phyloP scores from a whole-genome alignment of 164 flowering plant genomes.

The Berberis vulgaris region DNA sequence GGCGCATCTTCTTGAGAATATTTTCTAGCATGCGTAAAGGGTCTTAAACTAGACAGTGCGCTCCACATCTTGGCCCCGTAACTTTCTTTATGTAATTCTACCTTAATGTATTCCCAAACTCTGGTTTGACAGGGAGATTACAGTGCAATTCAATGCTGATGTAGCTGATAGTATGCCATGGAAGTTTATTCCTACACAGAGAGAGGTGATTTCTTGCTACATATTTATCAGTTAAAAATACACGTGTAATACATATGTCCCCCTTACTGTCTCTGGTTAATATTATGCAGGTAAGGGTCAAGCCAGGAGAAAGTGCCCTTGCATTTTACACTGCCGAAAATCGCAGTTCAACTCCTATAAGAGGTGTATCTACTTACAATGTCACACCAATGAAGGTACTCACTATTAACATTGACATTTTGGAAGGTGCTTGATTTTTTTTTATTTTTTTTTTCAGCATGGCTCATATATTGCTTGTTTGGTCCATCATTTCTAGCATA shows the following conservation, averaged over 20 bases:
- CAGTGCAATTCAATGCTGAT: constrained; percentile 95
- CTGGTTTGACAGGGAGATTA: constrained; percentile 53
- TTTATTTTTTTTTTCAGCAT: too few species aligned
- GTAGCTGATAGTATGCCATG: constrained; percentile 97
- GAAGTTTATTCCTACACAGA: constrained; percentile 91
- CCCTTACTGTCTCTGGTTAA: background rate
- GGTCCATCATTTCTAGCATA: too few species aligned
- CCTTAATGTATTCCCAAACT: background rate
- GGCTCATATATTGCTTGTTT: too few species aligned
- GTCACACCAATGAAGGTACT: constrained; percentile 99
- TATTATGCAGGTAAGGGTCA: constrained; percentile 67
- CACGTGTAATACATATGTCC: background rate
- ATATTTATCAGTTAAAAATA: background rate
- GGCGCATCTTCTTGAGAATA: too few species aligned
- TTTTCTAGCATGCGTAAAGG: too few species aligned
- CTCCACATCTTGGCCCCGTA: background rate
- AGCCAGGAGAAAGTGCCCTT: constrained; percentile 98
- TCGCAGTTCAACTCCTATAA: constrained; percentile 73
- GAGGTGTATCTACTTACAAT: constrained; percentile 90
- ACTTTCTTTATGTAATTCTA: background rate
- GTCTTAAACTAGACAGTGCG: too few species aligned
- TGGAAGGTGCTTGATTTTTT: too few species aligned
- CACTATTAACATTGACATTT: too few species aligned
- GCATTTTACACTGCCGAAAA: constrained; percentile 99
- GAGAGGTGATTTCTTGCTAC: constrained; percentile 50